phyloP scores from a whole-genome alignment of 257 asterid genomes.

The Primulina tabacum region DNA sequence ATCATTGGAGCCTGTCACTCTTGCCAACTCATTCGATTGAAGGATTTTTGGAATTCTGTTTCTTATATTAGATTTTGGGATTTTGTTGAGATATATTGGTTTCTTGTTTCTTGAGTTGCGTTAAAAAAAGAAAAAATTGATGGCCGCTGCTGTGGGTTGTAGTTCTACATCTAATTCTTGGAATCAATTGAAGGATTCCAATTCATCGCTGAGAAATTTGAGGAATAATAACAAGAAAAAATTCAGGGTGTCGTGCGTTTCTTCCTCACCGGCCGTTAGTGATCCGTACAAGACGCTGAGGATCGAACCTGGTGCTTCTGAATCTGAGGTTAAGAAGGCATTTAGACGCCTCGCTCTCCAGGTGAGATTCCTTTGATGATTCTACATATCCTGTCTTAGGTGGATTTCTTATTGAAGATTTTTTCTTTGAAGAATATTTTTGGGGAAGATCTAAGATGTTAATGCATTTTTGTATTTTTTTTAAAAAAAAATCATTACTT shows the following conservation, averaged over 20 bases:
- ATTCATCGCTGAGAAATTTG: slow-evolving; percentile 25
- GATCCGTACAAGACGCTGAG: slow-evolving; percentile 84
- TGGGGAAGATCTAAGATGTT: not conserved
- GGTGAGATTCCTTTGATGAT: slow-evolving; percentile 28
- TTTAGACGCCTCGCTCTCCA: slow-evolving; percentile 84
- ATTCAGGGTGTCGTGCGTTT: slow-evolving; percentile 43
- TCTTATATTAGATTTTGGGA: too few relatives aligned
- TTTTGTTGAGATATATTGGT: too few relatives aligned
- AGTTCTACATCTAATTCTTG: slow-evolving; percentile 45
- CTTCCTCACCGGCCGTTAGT: slow-evolving; percentile 33
- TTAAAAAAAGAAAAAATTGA: not conserved
- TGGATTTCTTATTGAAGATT: not conserved
- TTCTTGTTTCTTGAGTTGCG: too few relatives aligned
- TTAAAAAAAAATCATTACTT: too few relatives aligned
- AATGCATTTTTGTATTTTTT: not conserved
- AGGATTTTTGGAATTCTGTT: too few relatives aligned
- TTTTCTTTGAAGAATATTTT: not conserved
- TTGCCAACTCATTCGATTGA: too few relatives aligned
- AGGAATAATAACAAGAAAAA: slow-evolving; percentile 25
- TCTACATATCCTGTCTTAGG: not conserved
- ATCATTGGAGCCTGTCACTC: too few relatives aligned
- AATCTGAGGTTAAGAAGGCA: slow-evolving; percentile 85
- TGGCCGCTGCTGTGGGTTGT: slow-evolving; percentile 57
- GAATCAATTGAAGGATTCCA: slow-evolving; percentile 32
- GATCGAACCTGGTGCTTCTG: slow-evolving; percentile 70